Evolutionary conservation across 345 rosid genomes (phyloP).

Genomic region (Salix brachista): DNA sequence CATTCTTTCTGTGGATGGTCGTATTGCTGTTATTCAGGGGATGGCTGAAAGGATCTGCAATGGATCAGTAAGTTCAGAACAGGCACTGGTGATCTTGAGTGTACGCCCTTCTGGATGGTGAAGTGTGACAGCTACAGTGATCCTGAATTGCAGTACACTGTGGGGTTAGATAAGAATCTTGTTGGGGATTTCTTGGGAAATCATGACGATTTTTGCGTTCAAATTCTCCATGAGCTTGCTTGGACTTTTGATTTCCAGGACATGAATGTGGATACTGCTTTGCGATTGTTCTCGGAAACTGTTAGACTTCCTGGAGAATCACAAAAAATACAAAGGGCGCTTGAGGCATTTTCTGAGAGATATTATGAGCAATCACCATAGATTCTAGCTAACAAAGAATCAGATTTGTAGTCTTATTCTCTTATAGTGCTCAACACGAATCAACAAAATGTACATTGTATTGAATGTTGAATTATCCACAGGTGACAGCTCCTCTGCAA

Average conservation of each 20-base stretch:
- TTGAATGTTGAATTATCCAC: too few relatives aligned
- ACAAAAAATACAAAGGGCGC: slow-evolving; percentile 95
- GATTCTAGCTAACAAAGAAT: slow-evolving; percentile 91
- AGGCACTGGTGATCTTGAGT: too few relatives aligned
- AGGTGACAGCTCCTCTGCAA: too few relatives aligned
- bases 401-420: slow-evolving; percentile 90
- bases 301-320: slow-evolving; percentile 97
- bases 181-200: slow-evolving; percentile 98
- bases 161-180: slow-evolving; percentile 96
- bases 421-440: slow-evolving; percentile 96
- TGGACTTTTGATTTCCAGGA: slow-evolving; percentile 96
- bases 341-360: slow-evolving; percentile 97
- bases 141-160: slow-evolving; percentile 39
- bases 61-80: too few relatives aligned
- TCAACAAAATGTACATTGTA: slow-evolving; percentile 68
- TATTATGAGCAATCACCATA: slow-evolving; percentile 92
- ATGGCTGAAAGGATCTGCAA: too few relatives aligned
- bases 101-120: too few relatives aligned
- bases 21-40: too few relatives aligned
- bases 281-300: slow-evolving; percentile 87
- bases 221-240: slow-evolving; percentile 98
- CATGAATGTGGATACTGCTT: slow-evolving; percentile 95
- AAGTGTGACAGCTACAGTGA: too few relatives aligned
- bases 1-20: too few relatives aligned
- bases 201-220: slow-evolving; percentile 96